Percentiles rank a stretch among this genome's conserved stretches.
Conservation (phyloP, 495 filamentous ascomycete genomes). For the Pseudomonodictys pantanalensis region DNA sequence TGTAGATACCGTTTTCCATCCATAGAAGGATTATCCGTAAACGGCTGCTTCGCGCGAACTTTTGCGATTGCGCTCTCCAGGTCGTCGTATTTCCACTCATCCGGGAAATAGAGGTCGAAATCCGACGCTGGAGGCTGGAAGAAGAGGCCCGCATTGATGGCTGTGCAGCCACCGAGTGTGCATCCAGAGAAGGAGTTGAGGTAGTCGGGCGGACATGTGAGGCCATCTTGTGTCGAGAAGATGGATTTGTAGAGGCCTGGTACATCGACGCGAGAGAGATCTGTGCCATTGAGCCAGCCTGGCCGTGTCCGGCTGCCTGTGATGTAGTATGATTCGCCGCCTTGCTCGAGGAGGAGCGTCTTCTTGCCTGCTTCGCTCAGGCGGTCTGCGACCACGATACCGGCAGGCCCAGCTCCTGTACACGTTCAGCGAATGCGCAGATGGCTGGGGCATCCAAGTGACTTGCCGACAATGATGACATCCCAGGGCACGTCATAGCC, state of each 20-base stretch:
- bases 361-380: constrained; percentile 39
- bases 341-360: constrained; percentile 43
- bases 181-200: background rate
- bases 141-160: constrained; percentile 46
- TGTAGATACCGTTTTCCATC: background rate
- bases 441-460: too few relatives aligned
- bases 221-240: background rate
- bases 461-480: too few relatives aligned
- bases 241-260: background rate
- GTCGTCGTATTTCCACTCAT: background rate
- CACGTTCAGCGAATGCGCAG: background rate
- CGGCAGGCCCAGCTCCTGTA: constrained; percentile 37
- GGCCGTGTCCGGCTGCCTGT: background rate
- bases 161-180: constrained; percentile 24
- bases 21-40: background rate
- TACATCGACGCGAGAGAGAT: background rate
- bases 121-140: constrained; percentile 1
- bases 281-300: constrained; percentile 1
- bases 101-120: constrained; percentile 2
- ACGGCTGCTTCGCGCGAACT: background rate
- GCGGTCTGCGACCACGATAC: constrained; percentile 34
- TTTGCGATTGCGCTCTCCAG: background rate
- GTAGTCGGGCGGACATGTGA: background rate
- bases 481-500: too few relatives aligned
- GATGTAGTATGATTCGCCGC: constrained; percentile 26